These are phyloP conservation scores for Durotheca rogersii DNA, from an alignment of 495 filamentous ascomycete species.

Conservation along the genomic window DNA sequence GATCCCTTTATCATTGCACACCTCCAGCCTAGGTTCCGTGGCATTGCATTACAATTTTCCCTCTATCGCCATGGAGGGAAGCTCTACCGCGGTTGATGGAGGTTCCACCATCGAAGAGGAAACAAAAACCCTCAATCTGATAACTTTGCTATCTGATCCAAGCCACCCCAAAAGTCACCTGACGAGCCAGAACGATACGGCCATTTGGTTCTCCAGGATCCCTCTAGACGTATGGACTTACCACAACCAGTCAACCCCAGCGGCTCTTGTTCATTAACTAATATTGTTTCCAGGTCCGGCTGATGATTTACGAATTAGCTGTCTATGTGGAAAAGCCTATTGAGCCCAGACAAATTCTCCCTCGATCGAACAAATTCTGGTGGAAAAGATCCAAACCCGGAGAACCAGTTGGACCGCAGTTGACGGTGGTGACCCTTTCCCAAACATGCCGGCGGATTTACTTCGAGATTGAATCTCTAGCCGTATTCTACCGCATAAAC, in stretches of 20 bases:
- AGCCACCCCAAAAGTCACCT: constrained; percentile 3
- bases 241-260: not conserved
- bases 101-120: too few species aligned
- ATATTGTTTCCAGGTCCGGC: constrained; percentile 11
- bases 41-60: too few species aligned
- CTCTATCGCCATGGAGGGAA: too few species aligned
- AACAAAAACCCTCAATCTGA: too few species aligned
- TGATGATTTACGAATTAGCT: constrained; percentile 9
- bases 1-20: too few species aligned
- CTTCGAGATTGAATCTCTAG: constrained; percentile 1
- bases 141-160: too few species aligned
- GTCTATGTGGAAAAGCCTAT: not conserved
- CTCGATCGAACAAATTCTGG: constrained; percentile 11
- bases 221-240: constrained; percentile 1
- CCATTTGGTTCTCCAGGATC: not conserved
- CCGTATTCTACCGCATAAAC: constrained; percentile 11
- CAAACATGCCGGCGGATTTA: constrained; percentile 12
- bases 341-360: not conserved
- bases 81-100: too few species aligned
- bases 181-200: not conserved
- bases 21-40: too few species aligned
- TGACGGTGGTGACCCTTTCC: not conserved
- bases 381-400: not conserved
- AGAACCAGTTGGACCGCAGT: not conserved
- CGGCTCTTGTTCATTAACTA: too few species aligned